These are phyloP conservation scores for Camelina laxa DNA, from an alignment of 345 rosid species.

Conservation along the genomic window DNA sequence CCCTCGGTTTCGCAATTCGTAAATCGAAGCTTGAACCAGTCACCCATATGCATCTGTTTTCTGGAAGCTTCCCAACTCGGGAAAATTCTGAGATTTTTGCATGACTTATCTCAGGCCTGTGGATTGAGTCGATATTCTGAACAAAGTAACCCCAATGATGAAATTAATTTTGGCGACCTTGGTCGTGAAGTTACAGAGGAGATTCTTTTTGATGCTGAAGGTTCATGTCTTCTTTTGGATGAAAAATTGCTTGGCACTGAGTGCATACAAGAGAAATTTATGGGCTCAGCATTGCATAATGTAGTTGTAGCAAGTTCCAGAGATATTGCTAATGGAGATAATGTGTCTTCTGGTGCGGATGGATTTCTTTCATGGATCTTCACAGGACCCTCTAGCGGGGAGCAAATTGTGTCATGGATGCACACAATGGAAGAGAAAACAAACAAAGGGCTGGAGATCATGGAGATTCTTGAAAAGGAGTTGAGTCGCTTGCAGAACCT, in stretches of 20 bases:
- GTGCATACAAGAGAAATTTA: constrained; percentile 34
- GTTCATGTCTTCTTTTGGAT: constrained; percentile 62
- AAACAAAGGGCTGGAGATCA: constrained; percentile 70
- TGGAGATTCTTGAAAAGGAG: constrained; percentile 80
- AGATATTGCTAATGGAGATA: constrained; percentile 42
- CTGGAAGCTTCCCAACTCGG: constrained; percentile 77
- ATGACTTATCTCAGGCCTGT: constrained; percentile 75
- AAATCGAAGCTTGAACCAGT: constrained; percentile 63
- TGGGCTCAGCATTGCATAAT: constrained; percentile 41
- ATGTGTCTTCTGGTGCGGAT: constrained; percentile 53
- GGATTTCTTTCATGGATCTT: constrained; percentile 83
- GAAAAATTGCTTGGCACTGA: constrained; percentile 54
- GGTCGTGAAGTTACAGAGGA: constrained; percentile 57
- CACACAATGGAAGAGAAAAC: constrained; percentile 68
- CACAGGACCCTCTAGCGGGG: constrained; percentile 70
- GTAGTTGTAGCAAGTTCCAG: constrained; percentile 42
- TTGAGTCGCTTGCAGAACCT: constrained; percentile 71
- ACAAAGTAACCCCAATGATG: constrained; percentile 54
- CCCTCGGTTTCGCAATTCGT: constrained; percentile 69
- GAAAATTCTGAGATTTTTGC: constrained; percentile 83
- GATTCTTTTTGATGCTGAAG: constrained; percentile 64
- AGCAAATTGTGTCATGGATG: constrained; percentile 69
- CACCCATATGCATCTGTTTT: constrained; percentile 79
- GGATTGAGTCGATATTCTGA: constrained; percentile 74
- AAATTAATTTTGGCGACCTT: constrained; percentile 44